These are phyloP conservation scores for Paralagenidium karlingii DNA, from an alignment of 352 stramenopile genomes.

Conservation along the genomic window DNA sequence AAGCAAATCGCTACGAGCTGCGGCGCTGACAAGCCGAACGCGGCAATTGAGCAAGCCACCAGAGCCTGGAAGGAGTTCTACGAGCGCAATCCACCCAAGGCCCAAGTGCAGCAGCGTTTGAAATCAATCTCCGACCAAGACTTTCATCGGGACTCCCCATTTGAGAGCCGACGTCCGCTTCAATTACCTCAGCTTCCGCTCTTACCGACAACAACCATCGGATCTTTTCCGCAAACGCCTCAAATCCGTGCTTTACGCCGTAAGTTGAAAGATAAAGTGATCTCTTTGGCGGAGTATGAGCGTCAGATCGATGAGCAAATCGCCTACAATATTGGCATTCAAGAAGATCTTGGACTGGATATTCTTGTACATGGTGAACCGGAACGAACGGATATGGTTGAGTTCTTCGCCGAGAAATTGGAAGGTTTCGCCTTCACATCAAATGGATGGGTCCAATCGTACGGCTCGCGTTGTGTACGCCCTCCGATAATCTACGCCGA, in stretches of 20 bases:
- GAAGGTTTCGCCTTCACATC: constrained; percentile 86
- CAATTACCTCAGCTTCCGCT: constrained; percentile 63
- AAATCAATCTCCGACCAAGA: constrained; percentile 48
- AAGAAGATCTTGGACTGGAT: constrained; percentile 86
- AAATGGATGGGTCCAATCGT: constrained; percentile 91
- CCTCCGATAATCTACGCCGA: constrained; percentile 87
- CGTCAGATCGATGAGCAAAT: constrained; percentile 88
- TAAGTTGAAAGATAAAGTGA: constrained; percentile 71
- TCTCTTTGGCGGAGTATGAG: constrained; percentile 69
- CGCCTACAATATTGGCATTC: constrained; percentile 82
- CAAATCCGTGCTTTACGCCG: constrained; percentile 72
- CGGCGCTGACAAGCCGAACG: constrained; percentile 30
- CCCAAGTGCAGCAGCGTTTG: constrained; percentile 39
- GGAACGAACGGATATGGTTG: constrained; percentile 92
- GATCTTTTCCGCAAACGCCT: constrained; percentile 89
- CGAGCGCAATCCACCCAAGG: constrained; percentile 74
- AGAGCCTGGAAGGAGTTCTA: constrained; percentile 62
- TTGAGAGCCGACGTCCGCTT: constrained; percentile 51
- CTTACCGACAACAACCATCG: constrained; percentile 89
- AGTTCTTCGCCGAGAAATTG: constrained; percentile 92
- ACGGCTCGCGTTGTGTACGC: constrained; percentile 86
- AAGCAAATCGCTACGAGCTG: constrained; percentile 47
- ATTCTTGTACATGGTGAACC: constrained; percentile 90
- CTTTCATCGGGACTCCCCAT: constrained; percentile 73
- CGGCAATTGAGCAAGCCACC: constrained; percentile 40